These are phyloP conservation scores for Rubia peregrina DNA, from an alignment of 305 asterid genomes.

Conservation along the genomic window DNA sequence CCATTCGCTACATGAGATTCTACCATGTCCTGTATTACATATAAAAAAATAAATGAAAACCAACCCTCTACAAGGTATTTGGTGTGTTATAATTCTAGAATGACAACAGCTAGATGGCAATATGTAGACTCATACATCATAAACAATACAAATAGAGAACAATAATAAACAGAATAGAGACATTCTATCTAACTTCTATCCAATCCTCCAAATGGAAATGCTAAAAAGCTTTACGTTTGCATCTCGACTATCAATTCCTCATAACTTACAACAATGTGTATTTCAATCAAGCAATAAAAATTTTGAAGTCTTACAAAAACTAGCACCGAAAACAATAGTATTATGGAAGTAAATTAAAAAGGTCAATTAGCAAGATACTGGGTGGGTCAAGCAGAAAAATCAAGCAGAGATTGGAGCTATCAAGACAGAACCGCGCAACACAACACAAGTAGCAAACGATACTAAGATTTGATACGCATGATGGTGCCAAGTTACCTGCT, in stretches of 20 bases:
- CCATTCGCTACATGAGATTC: background rate
- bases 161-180: background rate
- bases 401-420: background rate
- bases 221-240: background rate
- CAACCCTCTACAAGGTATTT: background rate
- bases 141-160: background rate
- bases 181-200: background rate
- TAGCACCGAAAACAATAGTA: background rate
- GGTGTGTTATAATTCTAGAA: background rate
- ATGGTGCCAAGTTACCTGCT: constrained; percentile 49
- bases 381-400: background rate
- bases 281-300: background rate
- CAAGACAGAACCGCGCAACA: background rate
- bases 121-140: background rate
- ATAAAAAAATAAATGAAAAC: background rate
- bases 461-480: background rate
- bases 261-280: background rate
- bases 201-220: background rate
- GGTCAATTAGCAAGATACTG: background rate
- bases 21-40: background rate
- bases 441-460: background rate
- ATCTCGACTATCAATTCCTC: background rate
- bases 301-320: background rate
- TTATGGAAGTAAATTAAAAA: background rate
- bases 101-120: background rate